Percentiles rank a stretch among this genome's conserved stretches.
These are phyloP conservation scores for Sapria himalayana DNA, from an alignment of 345 rosid species.

Conservation along the genomic window DNA sequence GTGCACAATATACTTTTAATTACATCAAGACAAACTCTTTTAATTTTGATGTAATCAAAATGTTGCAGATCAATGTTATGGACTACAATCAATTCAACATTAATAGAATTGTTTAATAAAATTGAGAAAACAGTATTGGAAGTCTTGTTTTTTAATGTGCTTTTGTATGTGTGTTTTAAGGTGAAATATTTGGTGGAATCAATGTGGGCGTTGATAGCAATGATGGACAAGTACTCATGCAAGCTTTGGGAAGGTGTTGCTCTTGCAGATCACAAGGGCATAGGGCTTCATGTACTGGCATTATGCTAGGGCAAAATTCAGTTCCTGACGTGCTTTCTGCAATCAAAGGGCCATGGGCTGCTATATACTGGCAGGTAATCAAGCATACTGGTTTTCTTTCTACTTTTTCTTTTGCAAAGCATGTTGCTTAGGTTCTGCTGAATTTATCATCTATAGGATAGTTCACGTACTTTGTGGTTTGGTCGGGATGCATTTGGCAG, in stretches of 20 bases:
- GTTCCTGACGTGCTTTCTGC: conserved; percentile 49
- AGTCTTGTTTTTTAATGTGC: conserved; percentile 1
- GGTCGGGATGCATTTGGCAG: conserved; percentile 80
- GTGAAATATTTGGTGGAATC: conserved; percentile 68
- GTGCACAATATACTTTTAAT: too few relatives aligned
- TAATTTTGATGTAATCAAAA: too few relatives aligned
- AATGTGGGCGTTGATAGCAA: conserved; percentile 28
- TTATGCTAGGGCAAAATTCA: conserved; percentile 12
- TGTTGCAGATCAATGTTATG: too few relatives aligned
- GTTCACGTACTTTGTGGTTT: conserved; percentile 73
- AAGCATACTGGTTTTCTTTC: conserved; percentile 13
- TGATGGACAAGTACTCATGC: conserved; percentile 44
- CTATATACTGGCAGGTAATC: conserved; percentile 76
- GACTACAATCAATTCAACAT: too few relatives aligned
- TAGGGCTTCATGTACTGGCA: conserved; percentile 7
- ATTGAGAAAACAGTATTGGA: too few relatives aligned
- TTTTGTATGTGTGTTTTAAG: too few relatives aligned
- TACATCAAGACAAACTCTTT: too few relatives aligned
- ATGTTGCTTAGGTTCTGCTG: conserved; percentile 3
- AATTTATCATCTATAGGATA: conserved; percentile 19
- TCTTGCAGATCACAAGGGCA: conserved; percentile 11
- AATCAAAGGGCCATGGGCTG: conserved; percentile 76
- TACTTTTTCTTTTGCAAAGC: background rate
- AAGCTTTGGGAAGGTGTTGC: conserved; percentile 26
- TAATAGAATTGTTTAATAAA: too few relatives aligned